Evolutionary conservation across 2,329 filamentous ascomycete species (phyloP), one percentile per base, ranked within the genome.

Genomic region (Monosporascus sp.): DNA sequence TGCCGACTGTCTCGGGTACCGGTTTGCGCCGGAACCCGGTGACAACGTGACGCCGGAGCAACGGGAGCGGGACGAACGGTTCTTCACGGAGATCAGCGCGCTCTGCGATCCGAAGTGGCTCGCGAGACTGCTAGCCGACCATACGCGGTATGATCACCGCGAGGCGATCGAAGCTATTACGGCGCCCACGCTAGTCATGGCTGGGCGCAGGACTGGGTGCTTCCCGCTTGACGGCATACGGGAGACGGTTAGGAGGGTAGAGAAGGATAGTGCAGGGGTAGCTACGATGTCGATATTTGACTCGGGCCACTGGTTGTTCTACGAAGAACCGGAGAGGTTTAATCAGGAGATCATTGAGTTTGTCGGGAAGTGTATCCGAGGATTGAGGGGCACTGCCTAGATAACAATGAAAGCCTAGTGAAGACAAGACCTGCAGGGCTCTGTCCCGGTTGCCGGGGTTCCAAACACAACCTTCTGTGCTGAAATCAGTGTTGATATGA

Each of bases 141-240:
- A 73, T 51, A 74, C 71, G 47, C 54, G 70, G 24, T 74, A 73
- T 51, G 71, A 74, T 49, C 71, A 74, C 57, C 69, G 71, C 38
- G 71, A 74, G 59, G 70, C 70, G 1, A 61, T 68, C 31, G 71
- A 72, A 57, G 51, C 53, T 27, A 67, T 73, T 34, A 53, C 31
- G 22, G 60, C 61, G 53, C 70, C 70, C 45, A 63, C 64, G 39
- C 53, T 73, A 50, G 70, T 74, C 7, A 62, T 74, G 62, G 68
- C 65, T 0, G 71, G 69, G 0, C 56, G 60, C n/a, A 57, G 66
- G 39, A 69, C 69, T 0, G 70, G 70, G 2, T 74, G 71, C 48
- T 74, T 74, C 45, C 62, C 70, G 36, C 58, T 70, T 3, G 68
- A 69, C 31, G 71, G 71, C 4, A 65, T 72, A 63, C 55, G 55